Base-by-base conservation (phyloP, 768 basidiomycete species). In the Collybia nuda region DNA sequence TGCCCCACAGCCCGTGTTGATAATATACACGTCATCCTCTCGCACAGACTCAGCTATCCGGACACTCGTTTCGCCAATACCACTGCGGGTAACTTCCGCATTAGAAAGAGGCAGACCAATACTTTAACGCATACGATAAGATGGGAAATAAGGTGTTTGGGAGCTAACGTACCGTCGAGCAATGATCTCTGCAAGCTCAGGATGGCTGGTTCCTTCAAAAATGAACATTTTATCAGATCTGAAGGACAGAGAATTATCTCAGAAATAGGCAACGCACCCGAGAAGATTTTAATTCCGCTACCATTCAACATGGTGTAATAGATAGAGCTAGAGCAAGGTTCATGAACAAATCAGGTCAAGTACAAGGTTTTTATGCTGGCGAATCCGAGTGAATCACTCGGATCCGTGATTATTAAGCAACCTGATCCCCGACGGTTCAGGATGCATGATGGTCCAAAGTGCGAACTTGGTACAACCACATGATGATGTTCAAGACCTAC, bases 1-100 rank as follows among this genome's bases (percentile, higher is more conserved):
- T 49, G 85, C 75, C 19, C 88, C 85, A 60, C 87, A 86, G 12
- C 92, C 89, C 35, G 93, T 92, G 71, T 94, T 97, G 75, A 99
- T 87, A 68, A 99, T 98, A 73, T 98, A 99, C 44, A 98, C 96
- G 67, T 98, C 97, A 68, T 93, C 91, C 72, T 98, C 95, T 54
- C 97, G 90, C 29, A 99, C 96, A 40, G 91, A 94, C 72, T 98
- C 94, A 56, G 82, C 81, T 66, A 99, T 93, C 57, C 89, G 88
- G 45, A 98, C 92, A 61, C 82, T 82, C 42, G 91, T 92, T 74
- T 98, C 96, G 49, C 94, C 92, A 53, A 93, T 89, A 19, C 90
- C 86, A 65, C 90, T 93, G 60, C 86, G 85, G 48, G 88, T 86
- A 49, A 97, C 85, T 59, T 92, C 88, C 17, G 92, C 92, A 56